Percentiles rank a stretch among this genome's conserved stretches.
Evolutionary conservation across 2,329 filamentous ascomycete species (phyloP).

Genomic region (Lachnellula occidentalis): DNA sequence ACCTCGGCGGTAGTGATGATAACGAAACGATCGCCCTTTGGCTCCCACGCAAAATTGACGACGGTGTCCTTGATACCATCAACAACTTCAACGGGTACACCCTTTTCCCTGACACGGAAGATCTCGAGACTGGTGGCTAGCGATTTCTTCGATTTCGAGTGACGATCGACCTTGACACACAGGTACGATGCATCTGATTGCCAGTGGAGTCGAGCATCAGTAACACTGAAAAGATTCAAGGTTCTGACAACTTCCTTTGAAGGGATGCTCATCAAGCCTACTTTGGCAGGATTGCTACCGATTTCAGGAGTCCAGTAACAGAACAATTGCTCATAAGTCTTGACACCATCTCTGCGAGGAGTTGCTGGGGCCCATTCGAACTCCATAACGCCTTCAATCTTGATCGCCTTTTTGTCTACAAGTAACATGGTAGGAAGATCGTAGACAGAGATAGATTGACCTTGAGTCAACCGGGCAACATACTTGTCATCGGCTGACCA

Average conservation of each 20-base stretch:
- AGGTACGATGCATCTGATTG: conserved; percentile 91
- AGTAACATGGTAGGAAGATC: conserved; percentile 85
- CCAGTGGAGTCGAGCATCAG: conserved; percentile 97
- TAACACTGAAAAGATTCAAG: conserved; percentile 95
- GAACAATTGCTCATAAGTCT: conserved; percentile 90
- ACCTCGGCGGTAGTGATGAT: conserved; percentile 93
- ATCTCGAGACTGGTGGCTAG: conserved; percentile 96
- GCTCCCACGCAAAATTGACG: conserved; percentile 99
- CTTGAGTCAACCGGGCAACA: conserved; percentile 84
- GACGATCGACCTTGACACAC: conserved; percentile 96
- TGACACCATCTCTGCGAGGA: conserved; percentile 75
- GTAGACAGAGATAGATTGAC: conserved; percentile 85
- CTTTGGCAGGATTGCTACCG: conserved; percentile 95
- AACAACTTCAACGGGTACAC: conserved; percentile 95
- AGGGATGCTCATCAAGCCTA: conserved; percentile 92
- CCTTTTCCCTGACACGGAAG: conserved; percentile 95
- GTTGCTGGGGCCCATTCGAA: conserved; percentile 95
- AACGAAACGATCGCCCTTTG: conserved; percentile 94
- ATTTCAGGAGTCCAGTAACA: conserved; percentile 99
- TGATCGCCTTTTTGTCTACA: conserved; percentile 85
- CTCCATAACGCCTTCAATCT: conserved; percentile 94
- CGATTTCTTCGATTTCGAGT: conserved; percentile 99
- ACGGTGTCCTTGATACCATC: conserved; percentile 98
- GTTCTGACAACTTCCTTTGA: conserved; percentile 92
- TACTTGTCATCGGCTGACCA: conserved; percentile 98